These are phyloP conservation scores for Cladophialophora yegresii DNA, from an alignment of 2,329 filamentous ascomycete species.

Conservation along the genomic window DNA sequence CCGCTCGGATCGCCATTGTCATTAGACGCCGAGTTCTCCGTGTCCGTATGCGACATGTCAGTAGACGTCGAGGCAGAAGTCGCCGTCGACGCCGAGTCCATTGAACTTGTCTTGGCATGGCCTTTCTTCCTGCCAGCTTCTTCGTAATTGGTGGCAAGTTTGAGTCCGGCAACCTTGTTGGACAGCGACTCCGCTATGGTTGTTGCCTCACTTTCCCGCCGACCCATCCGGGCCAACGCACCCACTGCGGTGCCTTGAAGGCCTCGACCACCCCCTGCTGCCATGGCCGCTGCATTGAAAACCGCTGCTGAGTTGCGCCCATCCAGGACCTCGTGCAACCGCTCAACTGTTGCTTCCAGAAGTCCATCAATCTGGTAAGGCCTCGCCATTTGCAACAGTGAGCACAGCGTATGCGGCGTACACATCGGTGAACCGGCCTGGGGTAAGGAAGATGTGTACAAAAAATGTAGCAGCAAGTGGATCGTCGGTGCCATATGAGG, in stretches of 20 bases:
- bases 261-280: slow-evolving; percentile 84
- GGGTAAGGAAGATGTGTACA: slow-evolving; percentile 90
- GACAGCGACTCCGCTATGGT: slow-evolving; percentile 23
- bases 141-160: slow-evolving; percentile 25
- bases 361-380: slow-evolving; percentile 93
- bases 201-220: slow-evolving; percentile 36
- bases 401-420: slow-evolving; percentile 93
- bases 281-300: slow-evolving; percentile 98
- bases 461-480: slow-evolving; percentile 84
- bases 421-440: slow-evolving; percentile 74
- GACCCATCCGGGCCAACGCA: slow-evolving; percentile 47
- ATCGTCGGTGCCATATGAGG: slow-evolving; percentile 89
- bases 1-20: slow-evolving; percentile 20
- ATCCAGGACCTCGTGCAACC: slow-evolving; percentile 84
- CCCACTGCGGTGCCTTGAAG: slow-evolving; percentile 67
- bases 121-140: slow-evolving; percentile 25
- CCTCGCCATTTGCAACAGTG: slow-evolving; percentile 85
- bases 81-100: slow-evolving; percentile 33
- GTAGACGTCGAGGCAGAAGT: slow-evolving; percentile 35
- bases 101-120: slow-evolving; percentile 34
- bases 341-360: slow-evolving; percentile 87
- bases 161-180: slow-evolving; percentile 19
- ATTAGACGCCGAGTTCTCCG: slow-evolving; percentile 25
- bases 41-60: slow-evolving; percentile 34
- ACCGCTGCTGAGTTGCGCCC: slow-evolving; percentile 93